These are phyloP conservation scores for Candida endomychidarum DNA, from an alignment of 805 yeast genomes.

Conservation along the genomic window DNA sequence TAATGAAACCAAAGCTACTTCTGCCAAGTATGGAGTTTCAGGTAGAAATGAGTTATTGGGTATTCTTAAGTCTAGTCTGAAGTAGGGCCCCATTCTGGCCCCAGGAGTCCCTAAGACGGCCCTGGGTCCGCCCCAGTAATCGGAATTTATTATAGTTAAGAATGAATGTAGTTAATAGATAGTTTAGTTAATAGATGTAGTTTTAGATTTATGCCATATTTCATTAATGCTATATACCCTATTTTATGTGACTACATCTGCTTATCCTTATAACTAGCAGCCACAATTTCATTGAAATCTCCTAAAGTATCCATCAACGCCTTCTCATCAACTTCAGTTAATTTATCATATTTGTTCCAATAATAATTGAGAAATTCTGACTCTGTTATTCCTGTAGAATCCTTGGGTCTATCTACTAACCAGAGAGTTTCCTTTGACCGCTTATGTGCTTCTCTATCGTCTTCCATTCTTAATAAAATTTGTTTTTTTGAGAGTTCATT, in stretches of 20 bases:
- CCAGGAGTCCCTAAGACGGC: no score
- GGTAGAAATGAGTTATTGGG: slow-evolving; percentile 71
- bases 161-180: no score
- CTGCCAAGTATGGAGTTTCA: slow-evolving; percentile 61
- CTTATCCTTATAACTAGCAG: slow-evolving; percentile 50
- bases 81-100: no score
- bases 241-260: slow-evolving; percentile 24
- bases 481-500: slow-evolving; percentile 44
- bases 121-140: no score
- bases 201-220: no score
- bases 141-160: no score
- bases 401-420: slow-evolving; percentile 56
- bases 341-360: slow-evolving; percentile 48
- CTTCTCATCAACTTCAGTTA: slow-evolving; percentile 46
- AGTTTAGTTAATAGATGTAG: no score
- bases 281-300: slow-evolving; percentile 56
- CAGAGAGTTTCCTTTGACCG: slow-evolving; percentile 78
- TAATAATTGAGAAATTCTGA: slow-evolving; percentile 42
- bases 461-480: slow-evolving; percentile 79
- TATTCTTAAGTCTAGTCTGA: slow-evolving; percentile 23
- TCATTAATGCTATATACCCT: neutral
- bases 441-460: slow-evolving; percentile 89
- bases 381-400: slow-evolving; percentile 33
- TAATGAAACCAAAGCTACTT: slow-evolving; percentile 43
- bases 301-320: slow-evolving; percentile 46